Base-by-base conservation (phyloP, 345 rosid genomes). In the Linum usitatissimum region DNA sequence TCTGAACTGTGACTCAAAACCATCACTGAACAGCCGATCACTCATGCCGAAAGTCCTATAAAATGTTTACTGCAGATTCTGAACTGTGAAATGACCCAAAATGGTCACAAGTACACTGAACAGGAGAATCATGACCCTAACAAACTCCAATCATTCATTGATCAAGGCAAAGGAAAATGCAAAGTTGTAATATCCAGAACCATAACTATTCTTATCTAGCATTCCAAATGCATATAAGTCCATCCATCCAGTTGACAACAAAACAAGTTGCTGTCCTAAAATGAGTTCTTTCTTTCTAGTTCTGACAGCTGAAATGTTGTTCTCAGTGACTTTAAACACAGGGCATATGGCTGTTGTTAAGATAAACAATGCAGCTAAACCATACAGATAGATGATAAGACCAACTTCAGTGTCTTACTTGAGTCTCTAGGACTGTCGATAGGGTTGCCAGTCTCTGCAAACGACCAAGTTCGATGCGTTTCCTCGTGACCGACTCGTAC, bases 401-500 rank as follows among this genome's bases (percentile, higher is more conserved):
- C 51, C 7, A 45, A 45, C 28, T 23, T 23, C 28, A 23, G 3
- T 10, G 59, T 5, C 91, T 82, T 83, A 88, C 96, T 65, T 91
- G 95, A 72, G 83, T 70, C 55, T 83, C 86, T 0, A 83, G 73
- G 72, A 91, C 78, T 59, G 78, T 72, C 23, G 80, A 70, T 39
- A 84, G 64, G 64, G 76, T 76, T 66, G 79, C 74, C 5, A 56
- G 14, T 72, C 82, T 81, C 68, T 40, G 75, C 64, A 86, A 57
- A 17, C 65, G 49, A 63, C 70, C 78, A 49, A 86, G 77, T 67
- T 86, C 86, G 23, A 68, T 65, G 45, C 89, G 83, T 70, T 82
- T 91, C 73, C 62, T 76, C 75, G 73, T 75, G 69, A 88, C 90
- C 18, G 84, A 83, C 23, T 81, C 81, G 42, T 73, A 71, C 60